Conservation (phyloP, 768 basidiomycete genomes). For the Mycena vulgaris region DNA sequence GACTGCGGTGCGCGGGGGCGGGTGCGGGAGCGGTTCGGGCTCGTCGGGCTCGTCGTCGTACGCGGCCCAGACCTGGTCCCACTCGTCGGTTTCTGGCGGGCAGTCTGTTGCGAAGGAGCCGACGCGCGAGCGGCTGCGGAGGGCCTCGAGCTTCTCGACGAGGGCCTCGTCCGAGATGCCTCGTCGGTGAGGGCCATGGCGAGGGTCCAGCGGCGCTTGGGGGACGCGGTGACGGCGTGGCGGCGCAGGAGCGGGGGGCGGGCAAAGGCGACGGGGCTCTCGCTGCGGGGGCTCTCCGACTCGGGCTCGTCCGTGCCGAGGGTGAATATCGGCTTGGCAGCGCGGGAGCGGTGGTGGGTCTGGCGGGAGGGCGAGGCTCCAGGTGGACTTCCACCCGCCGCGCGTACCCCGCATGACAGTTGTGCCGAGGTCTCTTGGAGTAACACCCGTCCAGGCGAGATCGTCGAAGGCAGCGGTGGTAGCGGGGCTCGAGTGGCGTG, state of each 20-base stretch:
- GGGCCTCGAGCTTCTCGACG: slow-evolving; percentile 52
- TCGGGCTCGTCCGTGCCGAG: slow-evolving; percentile 27
- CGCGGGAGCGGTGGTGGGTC: neutral
- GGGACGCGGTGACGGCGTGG: slow-evolving; percentile 16
- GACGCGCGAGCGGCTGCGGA: slow-evolving; percentile 33
- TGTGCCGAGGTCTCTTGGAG: neutral
- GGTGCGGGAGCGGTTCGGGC: slow-evolving; percentile 32
- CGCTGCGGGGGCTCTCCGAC: slow-evolving; percentile 21
- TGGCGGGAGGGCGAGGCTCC: slow-evolving; percentile 18
- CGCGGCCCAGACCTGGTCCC: slow-evolving; percentile 36
- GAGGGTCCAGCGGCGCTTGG: slow-evolving; percentile 45
- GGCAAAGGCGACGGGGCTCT: neutral
- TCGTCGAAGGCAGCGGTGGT: slow-evolving; percentile 19
- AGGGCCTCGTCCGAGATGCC: slow-evolving; percentile 54
- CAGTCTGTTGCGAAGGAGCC: slow-evolving; percentile 1
- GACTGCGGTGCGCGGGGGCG: slow-evolving; percentile 16
- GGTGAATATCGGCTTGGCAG: slow-evolving; percentile 4
- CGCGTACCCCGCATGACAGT: neutral
- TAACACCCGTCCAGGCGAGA: slow-evolving; percentile 27
- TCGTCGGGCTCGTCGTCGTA: slow-evolving; percentile 32
- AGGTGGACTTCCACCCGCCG: slow-evolving; percentile 34
- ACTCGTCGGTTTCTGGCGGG: slow-evolving; percentile 18
- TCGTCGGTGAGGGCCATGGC: slow-evolving; percentile 58
- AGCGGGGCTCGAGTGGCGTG: slow-evolving; percentile 15
- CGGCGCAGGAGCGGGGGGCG: slow-evolving; percentile 28